These are phyloP conservation scores for Fusarium equiseti DNA, from an alignment of 2,329 filamentous ascomycete genomes.

Conservation along the genomic window DNA sequence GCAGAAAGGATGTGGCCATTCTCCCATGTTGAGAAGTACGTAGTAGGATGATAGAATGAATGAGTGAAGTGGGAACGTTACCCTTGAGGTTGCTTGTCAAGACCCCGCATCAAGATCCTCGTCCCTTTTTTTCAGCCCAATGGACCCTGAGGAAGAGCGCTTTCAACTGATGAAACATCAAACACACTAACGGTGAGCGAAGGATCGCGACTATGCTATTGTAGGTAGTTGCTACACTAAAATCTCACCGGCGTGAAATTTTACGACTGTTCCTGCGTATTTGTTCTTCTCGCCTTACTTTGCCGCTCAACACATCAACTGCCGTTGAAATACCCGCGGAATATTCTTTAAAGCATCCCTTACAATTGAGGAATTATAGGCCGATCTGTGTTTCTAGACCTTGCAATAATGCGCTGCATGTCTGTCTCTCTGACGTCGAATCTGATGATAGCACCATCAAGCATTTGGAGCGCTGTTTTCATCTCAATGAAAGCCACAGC, in stretches of 20 bases:
- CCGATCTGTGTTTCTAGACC: too few species aligned
- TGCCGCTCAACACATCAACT: neutral
- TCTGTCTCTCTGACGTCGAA: too few species aligned
- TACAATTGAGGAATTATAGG: too few species aligned
- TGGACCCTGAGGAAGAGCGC: neutral
- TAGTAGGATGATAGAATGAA: neutral
- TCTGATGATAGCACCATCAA: too few species aligned
- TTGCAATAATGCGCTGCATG: too few species aligned
- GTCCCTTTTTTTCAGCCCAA: neutral
- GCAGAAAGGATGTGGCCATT: neutral
- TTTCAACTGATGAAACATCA: neutral
- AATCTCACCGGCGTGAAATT: neutral
- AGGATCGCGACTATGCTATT: neutral
- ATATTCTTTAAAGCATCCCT: too few species aligned
- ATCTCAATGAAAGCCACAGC: too few species aligned
- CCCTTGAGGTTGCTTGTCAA: neutral
- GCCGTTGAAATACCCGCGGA: neutral
- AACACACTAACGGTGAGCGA: neutral
- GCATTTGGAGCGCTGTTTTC: too few species aligned
- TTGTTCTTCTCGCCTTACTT: too few species aligned
- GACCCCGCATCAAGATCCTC: neutral
- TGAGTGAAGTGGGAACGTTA: neutral
- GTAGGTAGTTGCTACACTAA: neutral
- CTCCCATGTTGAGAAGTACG: neutral
- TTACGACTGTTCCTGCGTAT: neutral